Base-by-base conservation (phyloP, 352 stramenopile genomes). In the Phytopythium cucurbitacearum region DNA sequence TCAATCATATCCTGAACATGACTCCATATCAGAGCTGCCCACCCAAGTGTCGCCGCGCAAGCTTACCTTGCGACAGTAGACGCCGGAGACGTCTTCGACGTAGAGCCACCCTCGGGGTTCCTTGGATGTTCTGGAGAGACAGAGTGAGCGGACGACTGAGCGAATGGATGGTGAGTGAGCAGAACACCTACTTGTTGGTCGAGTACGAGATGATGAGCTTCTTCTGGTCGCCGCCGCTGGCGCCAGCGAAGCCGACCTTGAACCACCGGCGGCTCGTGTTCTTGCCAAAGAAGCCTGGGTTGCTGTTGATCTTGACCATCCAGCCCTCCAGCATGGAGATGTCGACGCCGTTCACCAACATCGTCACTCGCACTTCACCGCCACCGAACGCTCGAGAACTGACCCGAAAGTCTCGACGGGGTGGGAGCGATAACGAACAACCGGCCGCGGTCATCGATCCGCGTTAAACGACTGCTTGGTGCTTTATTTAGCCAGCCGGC, bases 251-350 rank as follows among this genome's bases (percentile, higher is more conserved):
- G 41, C 65, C 73, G 39, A 93, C 78, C 48, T 77, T 74, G 70
- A 93, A 93, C 83, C 83, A 93, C 5, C 83, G 64, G 3, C 82
- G 78, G 48, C 78, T 90, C 59, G 64, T 80, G 57, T 67, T 82
- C 59, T 88, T 89, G 53, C 80, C 79, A 36, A 93, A 93, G 61
- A 91, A 69, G 32, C 73, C 85, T 46, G 76, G 80, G 34, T 91
- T 91, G 72, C 65, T 91, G 57, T 93, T 89, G 75, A 91, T 88
- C 60, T 93, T 93, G 61, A 87, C 54, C 79, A 93, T 87, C 80
- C 80, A 93, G 34, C 83, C 83, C 59, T 93, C 83, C 33, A 91
- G 69, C 64, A 78, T 76, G 51, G 78, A 85, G 69, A 93, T 91
- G 55, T 93, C 79, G 15, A 93, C 79, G 38, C 83, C 83, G 36